Evolutionary conservation across 495 filamentous ascomycete genomes (phyloP), one percentile per base, ranked within the genome.

Genomic region (Tuber calosporum): DNA sequence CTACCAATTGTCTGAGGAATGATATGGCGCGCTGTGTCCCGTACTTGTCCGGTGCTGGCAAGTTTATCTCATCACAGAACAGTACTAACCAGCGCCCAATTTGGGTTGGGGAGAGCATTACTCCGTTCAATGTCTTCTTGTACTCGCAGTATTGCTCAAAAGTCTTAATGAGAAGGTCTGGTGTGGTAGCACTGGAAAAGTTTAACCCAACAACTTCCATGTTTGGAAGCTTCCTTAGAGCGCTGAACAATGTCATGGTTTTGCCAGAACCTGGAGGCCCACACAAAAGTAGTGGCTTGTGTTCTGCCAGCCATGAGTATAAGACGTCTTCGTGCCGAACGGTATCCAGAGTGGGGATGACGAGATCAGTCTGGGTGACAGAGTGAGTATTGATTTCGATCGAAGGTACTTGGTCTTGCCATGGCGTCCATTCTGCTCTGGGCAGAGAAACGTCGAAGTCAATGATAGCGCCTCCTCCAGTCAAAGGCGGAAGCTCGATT

Each of bases 81-180:
- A 99, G 87, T 42, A 99, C 95, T 39, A 99, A 87, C 95, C 95
- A 99, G 77, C 96, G 90, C 41, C 95, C 95, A 81, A 99, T 94
- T 80, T 98, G 96, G 67, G 89, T 95, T 2, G 95, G 95, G 68
- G 94, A 97, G 81, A 99, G 91, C 75, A 97, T 90, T 37, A 98
- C 92, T 67, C 95, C 95, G 79, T 94, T 98, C 37, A 98, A 85
- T 22, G 95, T 98, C 87, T 98, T 98, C 84, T 92, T 92, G 83
- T 99, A 99, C 83, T 99, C 95, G 83, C 95, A 99, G 82, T 99
- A 97, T 82, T 99, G 95, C 84, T 98, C 95, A 75, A 99, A 97
- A 0, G 96, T 98, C 86, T 98, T 98, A 84, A 99, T 92, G 75
- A 99, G 87, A 37, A 99, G 88, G 83, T 97, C 96, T 22, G 95